Evolutionary conservation across 2,329 filamentous ascomycete species (phyloP), one percentile per base, ranked within the genome.

Genomic region (Macroventuria anomochaeta): DNA sequence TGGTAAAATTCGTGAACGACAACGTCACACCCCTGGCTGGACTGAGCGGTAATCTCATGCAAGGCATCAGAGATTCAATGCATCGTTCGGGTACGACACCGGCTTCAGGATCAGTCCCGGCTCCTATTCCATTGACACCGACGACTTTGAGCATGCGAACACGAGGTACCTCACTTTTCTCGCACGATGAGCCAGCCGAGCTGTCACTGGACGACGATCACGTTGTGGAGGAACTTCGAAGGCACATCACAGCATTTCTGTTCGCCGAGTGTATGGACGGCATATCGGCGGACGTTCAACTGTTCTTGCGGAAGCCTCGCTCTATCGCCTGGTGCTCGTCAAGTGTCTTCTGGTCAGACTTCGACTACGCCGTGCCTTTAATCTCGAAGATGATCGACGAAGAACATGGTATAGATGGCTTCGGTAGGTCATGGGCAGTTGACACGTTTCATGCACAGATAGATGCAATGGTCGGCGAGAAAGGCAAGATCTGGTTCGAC

Each of bases 391-490:
- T 59, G 15, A 59, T 68, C 32, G 33, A 48, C 2, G 59, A 62
- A 32, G 58, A 64, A 11, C 41, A 44, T 21, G 25, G 38, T 15
- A 11, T 46, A 11, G 32, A 47, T 8, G 53, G 40, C 3, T 29
- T 34, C 13, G 52, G 28, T 7, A 59, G 57, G 33, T 50, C 48
- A 23, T 69, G 67, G 62, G 44, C 25, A 1, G 53, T 72, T 23
- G 64, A 71, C 47, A 56, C 59, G 13, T 71, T 70, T 29, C 67
- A 71, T 37, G 69, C 67, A 7, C 62, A 68, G 37, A 36, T 47
- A 2, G 69, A 72, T 40, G 38, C 66, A 12, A 59, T 72, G 59
- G 60, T 70, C 5, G 68, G 69, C n/a, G 55, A 64, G 20, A 68
- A 61, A 39, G 67, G 69, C 1, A 57, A 55, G 20, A 32, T 51